Conservation (phyloP, 106 monocot species). For the Allium fistulosum region DNA sequence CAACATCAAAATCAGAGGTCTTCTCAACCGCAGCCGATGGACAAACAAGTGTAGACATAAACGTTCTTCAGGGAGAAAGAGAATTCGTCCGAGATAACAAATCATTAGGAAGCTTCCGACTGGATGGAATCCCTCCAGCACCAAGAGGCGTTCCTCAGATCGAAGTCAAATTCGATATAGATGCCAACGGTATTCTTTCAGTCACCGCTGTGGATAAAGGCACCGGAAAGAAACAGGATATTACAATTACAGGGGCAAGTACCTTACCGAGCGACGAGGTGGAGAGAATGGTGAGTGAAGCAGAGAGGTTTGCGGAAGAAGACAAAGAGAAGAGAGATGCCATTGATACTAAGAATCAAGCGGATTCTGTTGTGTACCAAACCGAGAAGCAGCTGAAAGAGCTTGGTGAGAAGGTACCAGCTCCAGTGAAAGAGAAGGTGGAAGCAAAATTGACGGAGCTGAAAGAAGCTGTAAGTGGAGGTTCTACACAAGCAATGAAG, state of each 20-base stretch:
- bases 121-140: constrained; percentile 87
- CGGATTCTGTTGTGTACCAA: constrained; percentile 61
- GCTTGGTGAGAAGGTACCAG: constrained; percentile 66
- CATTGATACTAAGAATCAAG: constrained; percentile 75
- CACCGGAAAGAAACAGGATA: constrained; percentile 71
- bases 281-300: constrained; percentile 71
- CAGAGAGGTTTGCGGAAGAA: constrained; percentile 72
- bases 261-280: constrained; percentile 70
- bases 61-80: constrained; percentile 87
- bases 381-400: constrained; percentile 81
- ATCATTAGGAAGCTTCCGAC: constrained; percentile 78
- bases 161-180: constrained; percentile 94
- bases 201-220: constrained; percentile 73
- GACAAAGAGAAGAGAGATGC: constrained; percentile 81
- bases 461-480: constrained; percentile 51
- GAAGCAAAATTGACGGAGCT: constrained; percentile 62
- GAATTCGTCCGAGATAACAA: constrained; percentile 92
- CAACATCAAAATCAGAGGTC: constrained; percentile 88
- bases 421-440: constrained; percentile 56
- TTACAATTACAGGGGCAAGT: constrained; percentile 67
- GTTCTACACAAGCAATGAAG: constrained; percentile 50
- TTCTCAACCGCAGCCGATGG: constrained; percentile 92
- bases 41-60: constrained; percentile 88
- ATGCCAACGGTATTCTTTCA: constrained; percentile 88
- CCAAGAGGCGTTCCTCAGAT: constrained; percentile 92